Evolutionary conservation across 306 rosid genomes (phyloP), one percentile per base, ranked within the genome.

Genomic region (Coriaria nepalensis): DNA sequence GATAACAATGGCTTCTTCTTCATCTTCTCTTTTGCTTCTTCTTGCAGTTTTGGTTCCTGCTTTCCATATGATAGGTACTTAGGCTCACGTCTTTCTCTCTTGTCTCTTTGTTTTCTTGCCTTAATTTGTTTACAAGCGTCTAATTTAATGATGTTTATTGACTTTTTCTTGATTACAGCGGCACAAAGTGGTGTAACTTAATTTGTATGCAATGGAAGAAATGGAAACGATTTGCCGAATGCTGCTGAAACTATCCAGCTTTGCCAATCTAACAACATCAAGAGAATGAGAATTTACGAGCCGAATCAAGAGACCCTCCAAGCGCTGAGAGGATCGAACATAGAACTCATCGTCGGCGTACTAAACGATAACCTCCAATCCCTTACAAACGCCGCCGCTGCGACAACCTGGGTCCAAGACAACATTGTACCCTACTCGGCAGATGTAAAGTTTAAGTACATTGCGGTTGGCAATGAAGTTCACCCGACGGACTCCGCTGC

Each of bases 301-400:
- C 79, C 86, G 10, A 10, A 69, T 32, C 35, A 33, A 52, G 29
- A 56, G 53, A 59, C 70, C 8, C 51, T 74, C 0, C n/a, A 66
- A 35, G 79, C 92, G 7, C 82, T 81, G 0, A 59, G 5, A 53
- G 82, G 78, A 47, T 77, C 79, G 8, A 64, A 66, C 69, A 77
- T 81, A 6, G 79, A 71, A 6, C 43, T 81, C 39, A 37, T 50
- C 8, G 39, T 77, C 36, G 78, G 59, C 38, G 73, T 74, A 32
- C 56, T 62, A 2, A 64, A 14, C 4, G 50, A 53, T 0, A 9
- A 38, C 0, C 65, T 81, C 12, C 38, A 52, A 56, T 43, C 56
- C 33, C 55, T 77, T 2, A 43, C 54, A 8, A 40, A 81, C 54
- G 9, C 65, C 2, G 40, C 33, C 7, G 42, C 53, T 1, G 80